Evolutionary conservation across 2,329 filamentous ascomycete species (phyloP), one percentile per base, ranked within the genome.

Genomic region (Cordyceps pruinosa): DNA sequence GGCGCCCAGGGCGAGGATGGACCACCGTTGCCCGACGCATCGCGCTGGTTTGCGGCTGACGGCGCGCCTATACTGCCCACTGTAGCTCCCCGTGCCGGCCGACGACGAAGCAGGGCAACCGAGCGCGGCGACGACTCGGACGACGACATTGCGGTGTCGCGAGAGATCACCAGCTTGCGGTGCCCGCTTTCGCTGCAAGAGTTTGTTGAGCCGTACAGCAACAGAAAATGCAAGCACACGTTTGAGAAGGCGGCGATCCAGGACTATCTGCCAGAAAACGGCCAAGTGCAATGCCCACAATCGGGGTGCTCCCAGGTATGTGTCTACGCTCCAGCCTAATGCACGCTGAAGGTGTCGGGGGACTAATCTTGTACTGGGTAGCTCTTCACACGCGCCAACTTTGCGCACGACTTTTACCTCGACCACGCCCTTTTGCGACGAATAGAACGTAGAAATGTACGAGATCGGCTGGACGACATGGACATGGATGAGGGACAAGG

Each of bases 201-300:
- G 45, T 85, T 90, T 73, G 73, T 75, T 42, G 79, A 89, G 53
- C 88, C 88, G 0, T 84, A 82, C 65, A 88, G 81, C 56, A 88
- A 82, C 63, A 73, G 67, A 15, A 81, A 82, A 61, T 92, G 88
- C 73, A 84, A 81, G 56, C 88, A 92, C 68, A 85, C 81, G 0
- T 92, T 89, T 66, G 86, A 92, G 66, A 86, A 82, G 68, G 65
- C 68, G 1, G 82, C 83, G 1, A 85, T 92, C 39, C 58, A 81
- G 25, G 78, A 83, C n/a, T 75, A 74, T 59, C 44, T 85, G 75
- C 67, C 77, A 77, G 56, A 65, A 62, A 59, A 65, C 51, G 53
- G 71, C 62, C 56, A 68, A 51, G 74, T 81, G 1, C 74, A 79
- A 54, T 91, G 88, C 66, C 87, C 87, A 0, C 78, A 84, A 58